These are phyloP conservation scores for Saccharomycopsis hybrid DNA, from an alignment of 1,139 yeast genomes.

Conservation along the genomic window DNA sequence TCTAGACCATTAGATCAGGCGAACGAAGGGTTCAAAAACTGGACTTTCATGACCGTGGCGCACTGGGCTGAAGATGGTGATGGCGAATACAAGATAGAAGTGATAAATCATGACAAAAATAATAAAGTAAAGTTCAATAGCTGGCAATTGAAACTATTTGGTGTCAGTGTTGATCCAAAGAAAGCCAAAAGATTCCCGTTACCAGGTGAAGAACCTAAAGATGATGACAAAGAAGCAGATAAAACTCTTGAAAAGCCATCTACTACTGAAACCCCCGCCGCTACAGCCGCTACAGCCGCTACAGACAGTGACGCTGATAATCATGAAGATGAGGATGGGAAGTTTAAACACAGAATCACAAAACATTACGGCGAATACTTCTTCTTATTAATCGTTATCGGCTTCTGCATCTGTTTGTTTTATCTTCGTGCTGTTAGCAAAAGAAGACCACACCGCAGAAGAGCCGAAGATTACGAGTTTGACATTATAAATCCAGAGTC, in stretches of 20 bases:
- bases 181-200: constrained; percentile 47
- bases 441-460: constrained; percentile 49
- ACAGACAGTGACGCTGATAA: constrained; percentile 1
- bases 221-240: constrained; percentile 16
- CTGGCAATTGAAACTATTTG: constrained; percentile 82
- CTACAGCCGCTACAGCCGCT: constrained; percentile 7
- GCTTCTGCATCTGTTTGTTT: constrained; percentile 47
- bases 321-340: constrained; percentile 31
- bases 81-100: constrained; percentile 80
- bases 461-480: constrained; percentile 72
- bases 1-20: constrained; percentile 55
- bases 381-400: constrained; percentile 51
- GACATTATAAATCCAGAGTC: constrained; percentile 73
- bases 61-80: constrained; percentile 90
- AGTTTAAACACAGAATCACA: constrained; percentile 30
- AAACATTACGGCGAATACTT: constrained; percentile 54
- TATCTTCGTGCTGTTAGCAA: constrained; percentile 48
- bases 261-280: constrained; percentile 23
- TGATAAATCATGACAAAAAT: constrained; percentile 38
- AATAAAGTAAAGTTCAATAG: constrained; percentile 46
- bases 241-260: constrained; percentile 25
- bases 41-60: constrained; percentile 98
- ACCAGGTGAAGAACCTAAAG: constrained; percentile 33
- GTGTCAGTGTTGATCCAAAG: constrained; percentile 61
- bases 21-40: constrained; percentile 55